Base-by-base conservation (phyloP, 1,139 yeast species). In the Candida tunisiensis region DNA sequence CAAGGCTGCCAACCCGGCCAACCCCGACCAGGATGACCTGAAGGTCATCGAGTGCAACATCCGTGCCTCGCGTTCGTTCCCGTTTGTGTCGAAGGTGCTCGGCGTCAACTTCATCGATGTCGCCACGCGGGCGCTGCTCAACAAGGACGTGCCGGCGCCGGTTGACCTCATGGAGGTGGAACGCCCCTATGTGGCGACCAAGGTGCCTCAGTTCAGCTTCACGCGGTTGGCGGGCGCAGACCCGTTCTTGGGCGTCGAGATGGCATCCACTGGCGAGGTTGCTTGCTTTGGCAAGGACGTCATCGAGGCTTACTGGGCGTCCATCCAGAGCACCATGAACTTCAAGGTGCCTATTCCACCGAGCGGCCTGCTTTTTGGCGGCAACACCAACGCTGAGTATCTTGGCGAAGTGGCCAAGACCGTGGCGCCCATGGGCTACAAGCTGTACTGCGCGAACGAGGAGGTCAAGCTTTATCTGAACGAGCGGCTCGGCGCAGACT, bases 221-320 rank as follows among this genome's bases (percentile, higher is more conserved):
- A 79, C 96, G 24, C 74, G 98, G 56, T 69, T 88, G 45, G 83
- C 96, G 28, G 98, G 98, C 45, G 98, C 98, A 34, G 98, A 88
- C 55, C 98, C 98, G 30, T 83, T 88, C 35, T 65, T 88, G 42
- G 98, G 98, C 58, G 98, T 88, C 41, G 98, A 88, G 59, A 88
- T 88, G 98, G 96, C 98, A 21, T 85, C 96, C 16, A 88, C 98
- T 36, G 98, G 98, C 68, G 98, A 88, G 59, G 98, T 88, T 47
- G 99, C 99, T 29, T 72, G 92, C 38, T 85, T 91, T 51, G 99
- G 98, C 47, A 82, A 66, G 50, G 75, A 88, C 65, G 85, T 88
- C 57, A 83, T 83, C 48, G 98, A 91, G 60, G 98, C 98, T 18
- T 91, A 91, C 60, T 88, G 96, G 96, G 77, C 95, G 21, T 77